These are phyloP conservation scores for Russula vinacea DNA, from an alignment of 768 basidiomycete genomes.

Conservation along the genomic window DNA sequence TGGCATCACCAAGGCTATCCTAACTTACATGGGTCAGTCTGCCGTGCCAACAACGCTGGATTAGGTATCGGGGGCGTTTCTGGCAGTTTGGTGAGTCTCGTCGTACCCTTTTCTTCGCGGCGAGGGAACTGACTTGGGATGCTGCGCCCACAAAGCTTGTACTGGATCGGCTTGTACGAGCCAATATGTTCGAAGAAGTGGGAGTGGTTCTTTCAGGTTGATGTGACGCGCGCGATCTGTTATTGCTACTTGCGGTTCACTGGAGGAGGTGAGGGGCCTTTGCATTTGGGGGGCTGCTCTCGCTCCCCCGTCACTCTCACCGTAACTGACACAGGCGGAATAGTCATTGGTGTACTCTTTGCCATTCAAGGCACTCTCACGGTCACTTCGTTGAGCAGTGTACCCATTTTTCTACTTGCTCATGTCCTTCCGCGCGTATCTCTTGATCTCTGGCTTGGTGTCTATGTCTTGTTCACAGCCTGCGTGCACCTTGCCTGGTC, in stretches of 20 bases:
- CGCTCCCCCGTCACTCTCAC: not conserved
- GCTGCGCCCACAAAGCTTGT: not conserved
- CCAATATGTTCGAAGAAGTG: not conserved
- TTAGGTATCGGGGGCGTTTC: constrained; percentile 12
- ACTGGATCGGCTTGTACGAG: constrained; percentile 18
- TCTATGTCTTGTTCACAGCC: not conserved
- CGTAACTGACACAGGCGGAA: not conserved
- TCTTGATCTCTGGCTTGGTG: constrained; percentile 7
- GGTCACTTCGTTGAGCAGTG: constrained; percentile 9
- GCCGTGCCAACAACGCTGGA: constrained; percentile 12
- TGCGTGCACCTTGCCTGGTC: not conserved
- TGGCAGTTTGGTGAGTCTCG: constrained; percentile 7
- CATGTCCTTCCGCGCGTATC: not conserved
- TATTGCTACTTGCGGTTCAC: constrained; percentile 6
- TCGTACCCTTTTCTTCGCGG: no score
- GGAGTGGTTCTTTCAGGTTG: constrained; percentile 18
- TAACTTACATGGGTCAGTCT: constrained; percentile 14
- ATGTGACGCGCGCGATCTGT: constrained; percentile 5
- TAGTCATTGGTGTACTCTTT: not conserved
- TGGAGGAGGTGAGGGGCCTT: constrained; percentile 19
- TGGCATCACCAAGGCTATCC: constrained; percentile 4
- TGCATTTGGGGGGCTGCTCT: no score
- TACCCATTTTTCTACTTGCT: constrained; percentile 11
- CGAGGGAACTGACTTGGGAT: not conserved
- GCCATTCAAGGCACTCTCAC: constrained; percentile 5